A percentile compares a stretch with the other conserved stretches of the same genome.
Evolutionary conservation across 306 rosid genomes (phyloP).

Genomic region (Pyrus pyrifolia): DNA sequence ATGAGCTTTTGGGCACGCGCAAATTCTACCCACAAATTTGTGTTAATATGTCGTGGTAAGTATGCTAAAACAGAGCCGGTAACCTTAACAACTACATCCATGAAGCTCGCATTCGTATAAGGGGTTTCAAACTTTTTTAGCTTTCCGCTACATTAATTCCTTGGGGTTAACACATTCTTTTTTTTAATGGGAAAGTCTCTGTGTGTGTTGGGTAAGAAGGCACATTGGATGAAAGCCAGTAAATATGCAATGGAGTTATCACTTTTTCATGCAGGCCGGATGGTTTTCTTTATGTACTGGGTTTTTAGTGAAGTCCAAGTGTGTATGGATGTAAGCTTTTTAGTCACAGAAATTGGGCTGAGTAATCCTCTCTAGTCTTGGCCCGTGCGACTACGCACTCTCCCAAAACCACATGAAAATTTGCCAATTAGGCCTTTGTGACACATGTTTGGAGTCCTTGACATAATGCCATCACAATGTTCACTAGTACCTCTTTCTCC

Average conservation of each 20-base stretch:
- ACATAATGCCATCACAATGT: background rate
- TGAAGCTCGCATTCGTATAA: no score
- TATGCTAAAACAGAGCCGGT: no score
- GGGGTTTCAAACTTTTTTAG: no score
- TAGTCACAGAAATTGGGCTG: background rate
- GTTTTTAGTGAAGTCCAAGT: background rate
- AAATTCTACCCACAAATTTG: background rate
- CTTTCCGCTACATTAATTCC: no score
- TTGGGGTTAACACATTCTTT: no score
- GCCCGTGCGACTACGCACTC: background rate
- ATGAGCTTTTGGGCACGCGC: background rate
- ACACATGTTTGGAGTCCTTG: background rate
- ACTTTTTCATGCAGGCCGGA: background rate
- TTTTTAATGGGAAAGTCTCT: background rate
- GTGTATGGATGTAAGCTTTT: background rate
- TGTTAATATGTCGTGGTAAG: no score
- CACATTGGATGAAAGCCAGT: background rate
- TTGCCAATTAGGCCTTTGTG: background rate
- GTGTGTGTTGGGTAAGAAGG: background rate
- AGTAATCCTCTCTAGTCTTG: background rate
- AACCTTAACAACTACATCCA: no score
- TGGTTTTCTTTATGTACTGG: background rate
- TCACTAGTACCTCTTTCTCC: background rate
- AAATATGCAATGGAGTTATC: background rate
- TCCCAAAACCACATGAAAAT: background rate